These are phyloP conservation scores for Paraphoma sp. DNA, from an alignment of 2,329 filamentous ascomycete genomes.

Conservation along the genomic window DNA sequence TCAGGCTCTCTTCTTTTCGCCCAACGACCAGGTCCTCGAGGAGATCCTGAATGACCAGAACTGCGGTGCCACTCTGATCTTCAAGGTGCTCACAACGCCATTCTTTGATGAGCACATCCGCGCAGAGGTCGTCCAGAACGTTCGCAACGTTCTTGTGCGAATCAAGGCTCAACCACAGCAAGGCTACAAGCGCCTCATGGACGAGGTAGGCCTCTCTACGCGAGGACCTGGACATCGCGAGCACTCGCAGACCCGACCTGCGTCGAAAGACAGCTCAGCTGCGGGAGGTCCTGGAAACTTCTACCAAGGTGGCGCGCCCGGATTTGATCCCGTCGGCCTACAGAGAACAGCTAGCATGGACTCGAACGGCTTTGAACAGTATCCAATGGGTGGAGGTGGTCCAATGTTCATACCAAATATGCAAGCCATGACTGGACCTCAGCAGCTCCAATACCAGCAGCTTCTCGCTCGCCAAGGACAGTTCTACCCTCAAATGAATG, in stretches of 20 bases:
- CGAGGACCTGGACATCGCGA: conserved; percentile 51
- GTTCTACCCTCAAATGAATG: conserved; percentile 56
- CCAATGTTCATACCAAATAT: conserved; percentile 47
- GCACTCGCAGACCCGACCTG: conserved; percentile 44
- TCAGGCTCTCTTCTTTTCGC: conserved; percentile 81
- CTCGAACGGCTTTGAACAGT: conserved; percentile 56
- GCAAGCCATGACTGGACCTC: conserved; percentile 52
- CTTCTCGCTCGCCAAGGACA: conserved; percentile 58
- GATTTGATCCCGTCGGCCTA: conserved; percentile 51
- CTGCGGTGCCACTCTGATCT: conserved; percentile 93
- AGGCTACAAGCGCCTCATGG: conserved; percentile 98
- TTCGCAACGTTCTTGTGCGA: conserved; percentile 84
- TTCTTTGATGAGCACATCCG: conserved; percentile 96
- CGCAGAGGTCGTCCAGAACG: conserved; percentile 85
- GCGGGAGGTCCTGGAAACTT: conserved; percentile 42
- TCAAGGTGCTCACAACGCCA: conserved; percentile 96
- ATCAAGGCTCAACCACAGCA: conserved; percentile 94
- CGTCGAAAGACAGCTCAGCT: conserved; percentile 45
- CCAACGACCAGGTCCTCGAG: conserved; percentile 83
- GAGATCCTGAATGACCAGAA: conserved; percentile 90
- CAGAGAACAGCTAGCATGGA: conserved; percentile 59
- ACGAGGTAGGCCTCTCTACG: conserved; percentile 88
- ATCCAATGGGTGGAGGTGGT: conserved; percentile 42
- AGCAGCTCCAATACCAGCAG: conserved; percentile 65
- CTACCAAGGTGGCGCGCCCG: conserved; percentile 44